Conservation (phyloP, 495 filamentous ascomycete species). For the Neurospora sp. region DNA sequence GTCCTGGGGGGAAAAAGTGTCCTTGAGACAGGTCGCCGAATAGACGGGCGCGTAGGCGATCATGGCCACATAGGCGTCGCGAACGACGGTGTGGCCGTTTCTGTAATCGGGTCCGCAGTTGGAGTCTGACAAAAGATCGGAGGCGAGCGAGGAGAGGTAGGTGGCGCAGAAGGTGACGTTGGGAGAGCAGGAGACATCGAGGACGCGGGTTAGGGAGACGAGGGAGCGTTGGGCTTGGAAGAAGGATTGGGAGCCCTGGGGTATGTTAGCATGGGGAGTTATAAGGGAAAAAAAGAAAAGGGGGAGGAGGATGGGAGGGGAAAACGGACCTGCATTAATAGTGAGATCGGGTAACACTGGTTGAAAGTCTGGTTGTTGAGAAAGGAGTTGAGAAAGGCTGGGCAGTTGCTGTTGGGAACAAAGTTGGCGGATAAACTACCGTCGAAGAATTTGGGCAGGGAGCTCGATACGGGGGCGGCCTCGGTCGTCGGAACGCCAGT, state of each 20-base stretch:
- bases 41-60: conserved; percentile 69
- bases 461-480: conserved; percentile 11
- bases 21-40: conserved; percentile 62
- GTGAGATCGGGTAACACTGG: conserved; percentile 61
- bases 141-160: conserved; percentile 50
- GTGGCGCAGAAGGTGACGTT: conserved; percentile 46
- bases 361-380: conserved; percentile 52
- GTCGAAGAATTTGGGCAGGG: conserved; percentile 64
- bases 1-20: conserved; percentile 28
- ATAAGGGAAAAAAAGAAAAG: neutral
- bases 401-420: conserved; percentile 43
- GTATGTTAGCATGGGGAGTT: too few species aligned
- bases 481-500: conserved; percentile 13
- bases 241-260: conserved; percentile 48
- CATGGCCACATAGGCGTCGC: conserved; percentile 52
- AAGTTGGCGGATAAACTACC: conserved; percentile 60
- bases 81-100: conserved; percentile 55
- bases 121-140: conserved; percentile 11
- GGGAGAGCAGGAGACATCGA: conserved; percentile 62
- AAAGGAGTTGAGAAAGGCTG: conserved; percentile 58
- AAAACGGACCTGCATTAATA: conserved; percentile 54
- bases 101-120: conserved; percentile 66
- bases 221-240: conserved; percentile 61
- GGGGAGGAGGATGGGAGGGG: neutral
- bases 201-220: conserved; percentile 52